phyloP scores from a whole-genome alignment of 371 early-diverging fungal genomes.

The Apophysomyces ossiformis region DNA sequence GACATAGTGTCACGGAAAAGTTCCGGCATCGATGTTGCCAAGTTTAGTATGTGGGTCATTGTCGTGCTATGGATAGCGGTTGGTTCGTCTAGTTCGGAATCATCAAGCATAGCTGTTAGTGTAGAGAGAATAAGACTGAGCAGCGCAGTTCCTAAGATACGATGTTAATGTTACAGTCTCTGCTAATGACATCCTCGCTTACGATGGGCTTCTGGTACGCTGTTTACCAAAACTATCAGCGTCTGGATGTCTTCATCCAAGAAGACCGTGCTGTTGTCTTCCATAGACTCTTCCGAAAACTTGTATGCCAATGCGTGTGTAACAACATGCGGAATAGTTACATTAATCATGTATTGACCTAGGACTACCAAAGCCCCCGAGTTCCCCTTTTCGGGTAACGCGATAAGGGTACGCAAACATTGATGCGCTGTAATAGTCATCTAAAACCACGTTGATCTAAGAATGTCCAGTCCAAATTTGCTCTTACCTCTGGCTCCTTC shows the following conservation, averaged over 20 bases:
- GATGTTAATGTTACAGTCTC: neutral
- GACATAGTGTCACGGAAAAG: slow-evolving; percentile 46
- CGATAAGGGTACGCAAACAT: slow-evolving; percentile 51
- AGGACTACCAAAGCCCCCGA: slow-evolving; percentile 28
- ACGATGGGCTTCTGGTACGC: slow-evolving; percentile 45
- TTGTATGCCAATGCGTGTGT: slow-evolving; percentile 32
- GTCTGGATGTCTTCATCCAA: slow-evolving; percentile 53
- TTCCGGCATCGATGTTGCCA: slow-evolving; percentile 42
- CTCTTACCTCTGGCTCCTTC: slow-evolving; percentile 34
- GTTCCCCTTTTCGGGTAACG: slow-evolving; percentile 41
- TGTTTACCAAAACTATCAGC: slow-evolving; percentile 30
- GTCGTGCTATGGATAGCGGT: slow-evolving; percentile 37
- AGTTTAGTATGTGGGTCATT: slow-evolving; percentile 36
- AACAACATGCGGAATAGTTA: slow-evolving; percentile 38
- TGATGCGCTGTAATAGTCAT: slow-evolving; percentile 50
- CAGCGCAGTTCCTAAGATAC: slow-evolving; percentile 13
- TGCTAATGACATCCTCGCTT: slow-evolving; percentile 21
- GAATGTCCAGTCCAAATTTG: neutral
- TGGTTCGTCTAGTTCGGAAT: slow-evolving; percentile 30
- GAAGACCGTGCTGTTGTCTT: slow-evolving; percentile 14
- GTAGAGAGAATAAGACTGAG: slow-evolving; percentile 47
- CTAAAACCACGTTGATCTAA: slow-evolving; percentile 19
- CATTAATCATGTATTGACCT: slow-evolving; percentile 33
- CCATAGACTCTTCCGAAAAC: slow-evolving; percentile 12
- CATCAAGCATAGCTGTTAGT: slow-evolving; percentile 44